These are phyloP conservation scores for Lentinula sp. DNA, from an alignment of 768 basidiomycete genomes.

Conservation along the genomic window DNA sequence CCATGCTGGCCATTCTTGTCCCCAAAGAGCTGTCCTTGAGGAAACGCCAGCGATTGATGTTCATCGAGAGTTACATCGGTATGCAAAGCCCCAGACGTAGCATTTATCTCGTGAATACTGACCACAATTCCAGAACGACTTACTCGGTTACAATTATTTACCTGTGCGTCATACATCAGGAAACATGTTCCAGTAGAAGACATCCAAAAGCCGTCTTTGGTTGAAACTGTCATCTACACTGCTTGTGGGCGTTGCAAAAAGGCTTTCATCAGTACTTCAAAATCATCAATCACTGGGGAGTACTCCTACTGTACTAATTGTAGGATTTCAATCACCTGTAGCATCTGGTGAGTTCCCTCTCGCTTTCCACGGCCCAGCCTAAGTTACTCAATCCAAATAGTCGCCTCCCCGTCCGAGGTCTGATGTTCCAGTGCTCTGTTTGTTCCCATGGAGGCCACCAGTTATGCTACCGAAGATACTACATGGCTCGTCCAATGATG, in stretches of 20 bases:
- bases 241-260: slow-evolving; percentile 67
- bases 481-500: slow-evolving; percentile 51
- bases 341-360: slow-evolving; percentile 57
- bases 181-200: slow-evolving; percentile 51
- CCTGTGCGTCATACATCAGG: slow-evolving; percentile 69
- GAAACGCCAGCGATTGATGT: slow-evolving; percentile 35
- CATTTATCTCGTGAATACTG: neutral
- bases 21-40: slow-evolving; percentile 49
- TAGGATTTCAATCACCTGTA: slow-evolving; percentile 42
- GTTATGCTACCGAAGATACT: slow-evolving; percentile 67
- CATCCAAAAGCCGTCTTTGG: slow-evolving; percentile 47
- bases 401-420: slow-evolving; percentile 66
- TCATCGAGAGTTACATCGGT: slow-evolving; percentile 76
- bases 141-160: slow-evolving; percentile 52
- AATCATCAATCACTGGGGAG: slow-evolving; percentile 28
- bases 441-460: slow-evolving; percentile 83
- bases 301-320: slow-evolving; percentile 57
- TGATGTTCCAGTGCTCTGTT: slow-evolving; percentile 69
- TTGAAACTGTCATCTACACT: slow-evolving; percentile 68
- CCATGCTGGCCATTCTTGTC: slow-evolving; percentile 61
- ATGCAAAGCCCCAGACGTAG: slow-evolving; percentile 9
- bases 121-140: slow-evolving; percentile 47
- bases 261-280: slow-evolving; percentile 37
- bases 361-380: neutral
- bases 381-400: slow-evolving; percentile 27